These are phyloP conservation scores for Leishmania guyanensis DNA, from an alignment of 208 protist species.

Conservation along the genomic window DNA sequence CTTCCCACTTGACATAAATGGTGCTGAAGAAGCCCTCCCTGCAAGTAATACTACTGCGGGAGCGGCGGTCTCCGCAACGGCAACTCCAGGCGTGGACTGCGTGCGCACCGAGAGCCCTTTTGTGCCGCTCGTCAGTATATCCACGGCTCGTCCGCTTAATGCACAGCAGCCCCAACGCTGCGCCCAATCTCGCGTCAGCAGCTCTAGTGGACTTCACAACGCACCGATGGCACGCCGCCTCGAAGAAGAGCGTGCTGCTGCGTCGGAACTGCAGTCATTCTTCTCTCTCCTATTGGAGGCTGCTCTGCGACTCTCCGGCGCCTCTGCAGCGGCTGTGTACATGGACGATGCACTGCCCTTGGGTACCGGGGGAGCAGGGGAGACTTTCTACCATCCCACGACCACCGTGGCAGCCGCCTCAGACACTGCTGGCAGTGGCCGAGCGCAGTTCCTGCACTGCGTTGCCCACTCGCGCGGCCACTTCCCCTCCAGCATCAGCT, in stretches of 20 bases:
- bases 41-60: background rate
- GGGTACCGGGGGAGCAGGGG: background rate
- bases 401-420: background rate
- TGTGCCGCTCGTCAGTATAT: background rate
- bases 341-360: conserved; percentile 27
- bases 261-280: conserved; percentile 54
- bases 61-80: background rate
- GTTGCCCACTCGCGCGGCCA: conserved; percentile 57
- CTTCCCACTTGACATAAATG: background rate
- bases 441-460: conserved; percentile 53
- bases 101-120: background rate
- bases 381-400: background rate
- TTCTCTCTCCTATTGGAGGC: conserved; percentile 73
- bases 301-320: conserved; percentile 46
- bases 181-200: background rate
- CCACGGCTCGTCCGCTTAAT: background rate
- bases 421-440: background rate
- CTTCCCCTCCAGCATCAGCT: conserved; percentile 68
- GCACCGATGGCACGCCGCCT: conserved; percentile 21
- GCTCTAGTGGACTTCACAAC: conserved; percentile 6
- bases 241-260: conserved; percentile 35
- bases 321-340: conserved; percentile 63
- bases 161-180: background rate
- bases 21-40: background rate
- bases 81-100: background rate